Percentiles rank a stretch among this genome's conserved stretches.
phyloP scores from a whole-genome alignment of 129 eudicot genomes.

The Flaveria brownii region DNA sequence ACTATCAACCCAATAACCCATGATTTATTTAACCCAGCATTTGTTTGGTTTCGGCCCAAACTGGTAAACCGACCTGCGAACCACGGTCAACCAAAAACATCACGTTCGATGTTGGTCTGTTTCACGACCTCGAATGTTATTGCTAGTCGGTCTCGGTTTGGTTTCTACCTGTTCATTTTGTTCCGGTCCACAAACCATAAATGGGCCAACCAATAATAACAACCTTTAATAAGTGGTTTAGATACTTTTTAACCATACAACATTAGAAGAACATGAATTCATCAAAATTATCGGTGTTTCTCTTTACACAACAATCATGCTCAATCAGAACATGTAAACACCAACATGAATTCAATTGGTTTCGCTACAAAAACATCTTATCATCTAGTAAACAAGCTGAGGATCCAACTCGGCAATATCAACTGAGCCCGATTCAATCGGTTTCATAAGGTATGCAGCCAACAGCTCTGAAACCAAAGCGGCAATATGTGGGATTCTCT shows the following conservation, averaged over 20 bases:
- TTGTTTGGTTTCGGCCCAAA: not conserved
- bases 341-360: conserved; percentile 17
- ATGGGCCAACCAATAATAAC: not conserved
- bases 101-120: not conserved
- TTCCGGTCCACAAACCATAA: not conserved
- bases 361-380: conserved; percentile 22
- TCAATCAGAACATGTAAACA: conserved; percentile 6
- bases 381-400: conserved; percentile 68
- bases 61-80: not conserved
- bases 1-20: not conserved
- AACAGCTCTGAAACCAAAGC: conserved; percentile 82
- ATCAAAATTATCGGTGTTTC: conserved; percentile 28
- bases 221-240: not conserved
- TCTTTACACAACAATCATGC: conserved; percentile 34
- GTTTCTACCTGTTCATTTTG: not conserved
- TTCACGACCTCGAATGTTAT: too few relatives aligned
- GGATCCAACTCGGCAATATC: conserved; percentile 87
- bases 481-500: conserved; percentile 84
- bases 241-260: not conserved
- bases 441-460: conserved; percentile 95
- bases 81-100: not conserved
- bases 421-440: conserved; percentile 91
- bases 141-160: not conserved
- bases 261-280: conserved; percentile 18
- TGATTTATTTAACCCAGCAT: not conserved